A percentile compares a stretch with the other conserved stretches of the same genome.
These are phyloP conservation scores for Sutorius eximius DNA, from an alignment of 1,284 basidiomycete genomes.

Conservation along the genomic window DNA sequence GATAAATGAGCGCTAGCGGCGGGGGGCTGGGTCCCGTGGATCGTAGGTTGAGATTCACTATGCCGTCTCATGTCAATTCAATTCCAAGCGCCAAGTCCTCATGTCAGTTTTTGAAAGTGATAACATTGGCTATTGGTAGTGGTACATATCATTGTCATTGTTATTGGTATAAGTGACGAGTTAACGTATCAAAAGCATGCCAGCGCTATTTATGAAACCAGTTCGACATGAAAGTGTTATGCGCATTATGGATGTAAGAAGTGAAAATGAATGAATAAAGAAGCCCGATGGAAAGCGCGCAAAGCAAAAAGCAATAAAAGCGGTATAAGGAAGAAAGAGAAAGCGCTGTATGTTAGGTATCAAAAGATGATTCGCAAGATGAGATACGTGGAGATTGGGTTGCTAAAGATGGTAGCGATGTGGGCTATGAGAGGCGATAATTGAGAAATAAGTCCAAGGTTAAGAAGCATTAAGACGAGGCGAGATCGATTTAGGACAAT, in stretches of 20 bases:
- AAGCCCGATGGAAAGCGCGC: background rate
- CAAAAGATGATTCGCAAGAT: background rate
- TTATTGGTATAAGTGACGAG: background rate
- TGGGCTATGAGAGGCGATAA: conserved; percentile 5
- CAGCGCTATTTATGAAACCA: conserved; percentile 13
- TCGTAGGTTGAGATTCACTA: too few relatives aligned
- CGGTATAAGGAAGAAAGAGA: background rate
- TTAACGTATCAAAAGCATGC: conserved; percentile 4
- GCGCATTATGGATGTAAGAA: too few relatives aligned
- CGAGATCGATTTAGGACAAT: background rate
- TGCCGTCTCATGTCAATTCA: too few relatives aligned
- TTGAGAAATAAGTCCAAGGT: conserved; percentile 18
- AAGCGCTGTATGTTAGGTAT: conserved; percentile 4
- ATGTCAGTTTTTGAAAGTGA: background rate
- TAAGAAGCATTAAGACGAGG: conserved; percentile 6
- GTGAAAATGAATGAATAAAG: background rate
- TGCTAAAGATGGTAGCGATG: background rate
- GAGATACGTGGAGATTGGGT: background rate
- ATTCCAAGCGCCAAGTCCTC: too few relatives aligned
- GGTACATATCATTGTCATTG: conserved; percentile 2
- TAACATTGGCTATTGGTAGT: conserved; percentile 1
- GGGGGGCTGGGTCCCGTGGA: too few relatives aligned
- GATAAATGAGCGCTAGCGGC: too few relatives aligned
- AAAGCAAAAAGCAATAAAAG: background rate
- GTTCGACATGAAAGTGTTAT: background rate